Evolutionary conservation across 345 rosid genomes (phyloP).

Genomic region (Corchorus capsularis): DNA sequence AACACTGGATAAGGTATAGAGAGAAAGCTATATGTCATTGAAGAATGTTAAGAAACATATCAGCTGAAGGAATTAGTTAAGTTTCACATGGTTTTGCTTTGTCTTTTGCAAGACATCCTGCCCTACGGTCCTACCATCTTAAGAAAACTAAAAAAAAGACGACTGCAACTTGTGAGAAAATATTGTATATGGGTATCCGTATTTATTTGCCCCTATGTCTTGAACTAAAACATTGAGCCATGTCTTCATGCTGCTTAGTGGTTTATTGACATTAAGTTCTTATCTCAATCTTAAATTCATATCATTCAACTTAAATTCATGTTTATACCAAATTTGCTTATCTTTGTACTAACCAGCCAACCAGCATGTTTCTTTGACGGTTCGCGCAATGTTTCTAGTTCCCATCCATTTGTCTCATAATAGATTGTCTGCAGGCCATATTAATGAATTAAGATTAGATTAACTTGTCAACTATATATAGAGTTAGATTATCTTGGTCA

Average conservation of each 20-base stretch:
- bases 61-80: conserved; percentile 16
- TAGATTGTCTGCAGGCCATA: background rate
- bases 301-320: background rate
- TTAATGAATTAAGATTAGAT: background rate
- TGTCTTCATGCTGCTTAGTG: conserved; percentile 10
- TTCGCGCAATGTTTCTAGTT: background rate
- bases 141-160: conserved; percentile 4
- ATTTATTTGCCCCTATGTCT: background rate
- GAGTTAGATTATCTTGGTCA: conserved; percentile 5
- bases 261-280: conserved; percentile 3
- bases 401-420: conserved; percentile 12
- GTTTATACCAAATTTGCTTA: background rate
- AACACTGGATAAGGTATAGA: background rate
- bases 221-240: conserved; percentile 1
- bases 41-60: conserved; percentile 9
- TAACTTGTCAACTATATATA: background rate
- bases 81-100: conserved; percentile 27
- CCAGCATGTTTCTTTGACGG: conserved; percentile 6
- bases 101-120: conserved; percentile 15
- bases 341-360: conserved; percentile 16
- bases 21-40: background rate
- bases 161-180: conserved; percentile 9
- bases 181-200: background rate
- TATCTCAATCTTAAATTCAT: background rate
- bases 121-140: conserved; percentile 9